Conservation (phyloP, 257 asterid species). For the Solanum tarapatanum region DNA sequence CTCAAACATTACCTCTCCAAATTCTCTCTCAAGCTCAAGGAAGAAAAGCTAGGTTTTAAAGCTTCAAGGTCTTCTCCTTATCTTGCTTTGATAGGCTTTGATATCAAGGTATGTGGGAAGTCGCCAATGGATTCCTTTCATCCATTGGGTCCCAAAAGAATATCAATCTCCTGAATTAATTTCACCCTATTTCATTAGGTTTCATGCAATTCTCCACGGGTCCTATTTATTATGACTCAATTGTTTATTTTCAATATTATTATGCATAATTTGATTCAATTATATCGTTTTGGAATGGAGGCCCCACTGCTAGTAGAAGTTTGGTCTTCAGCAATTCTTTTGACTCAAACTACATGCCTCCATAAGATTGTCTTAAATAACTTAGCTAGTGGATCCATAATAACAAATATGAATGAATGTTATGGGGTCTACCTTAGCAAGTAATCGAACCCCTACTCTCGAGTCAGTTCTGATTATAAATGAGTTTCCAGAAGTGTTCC, state of each 20-base stretch:
- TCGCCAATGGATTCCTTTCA: background rate
- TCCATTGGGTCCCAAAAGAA: background rate
- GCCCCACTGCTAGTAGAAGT: background rate
- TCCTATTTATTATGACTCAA: no score
- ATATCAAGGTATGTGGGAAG: background rate
- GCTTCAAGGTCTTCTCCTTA: background rate
- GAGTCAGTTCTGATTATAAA: background rate
- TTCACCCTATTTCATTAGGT: background rate
- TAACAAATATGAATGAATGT: background rate
- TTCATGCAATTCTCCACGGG: background rate
- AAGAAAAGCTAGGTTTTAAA: background rate
- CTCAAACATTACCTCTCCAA: background rate
- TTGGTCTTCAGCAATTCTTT: background rate
- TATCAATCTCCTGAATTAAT: background rate
- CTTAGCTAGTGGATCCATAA: background rate
- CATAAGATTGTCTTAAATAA: background rate
- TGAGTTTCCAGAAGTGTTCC: background rate
- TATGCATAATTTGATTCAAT: background rate
- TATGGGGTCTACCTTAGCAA: background rate
- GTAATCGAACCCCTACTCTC: background rate
- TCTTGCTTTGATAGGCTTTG: background rate
- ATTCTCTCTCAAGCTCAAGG: background rate
- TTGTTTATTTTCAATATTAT: no score
- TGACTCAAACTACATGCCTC: background rate
- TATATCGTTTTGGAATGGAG: background rate